Evolutionary conservation across 768 basidiomycete genomes (phyloP).

Genomic region (Tricholoma matsutake): DNA sequence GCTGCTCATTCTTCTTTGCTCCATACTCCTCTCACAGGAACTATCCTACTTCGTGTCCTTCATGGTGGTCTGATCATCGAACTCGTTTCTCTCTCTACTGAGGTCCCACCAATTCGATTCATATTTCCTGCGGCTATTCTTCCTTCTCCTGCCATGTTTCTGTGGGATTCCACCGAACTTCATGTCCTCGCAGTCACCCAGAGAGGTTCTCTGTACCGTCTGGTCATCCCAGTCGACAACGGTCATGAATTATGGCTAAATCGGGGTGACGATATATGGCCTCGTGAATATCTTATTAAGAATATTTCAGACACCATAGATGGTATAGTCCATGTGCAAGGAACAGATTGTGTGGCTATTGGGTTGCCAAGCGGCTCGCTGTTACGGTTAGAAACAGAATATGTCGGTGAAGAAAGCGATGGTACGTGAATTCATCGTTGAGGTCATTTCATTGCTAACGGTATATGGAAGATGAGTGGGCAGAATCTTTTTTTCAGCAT

Average conservation of each 20-base stretch:
- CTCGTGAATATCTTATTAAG: slow-evolving; percentile 66
- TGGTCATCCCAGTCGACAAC: slow-evolving; percentile 59
- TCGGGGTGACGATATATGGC: slow-evolving; percentile 52
- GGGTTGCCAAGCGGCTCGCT: slow-evolving; percentile 59
- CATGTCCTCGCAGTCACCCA: slow-evolving; percentile 70
- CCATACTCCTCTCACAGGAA: slow-evolving; percentile 54
- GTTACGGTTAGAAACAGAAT: slow-evolving; percentile 67
- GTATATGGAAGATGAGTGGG: slow-evolving; percentile 60
- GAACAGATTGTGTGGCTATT: slow-evolving; percentile 63
- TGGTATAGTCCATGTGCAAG: slow-evolving; percentile 63
- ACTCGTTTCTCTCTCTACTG: slow-evolving; percentile 67
- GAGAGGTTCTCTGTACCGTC: slow-evolving; percentile 68
- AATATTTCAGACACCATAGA: slow-evolving; percentile 40
- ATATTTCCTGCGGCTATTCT: slow-evolving; percentile 71
- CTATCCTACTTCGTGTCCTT: slow-evolving; percentile 70
- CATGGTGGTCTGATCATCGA: slow-evolving; percentile 75
- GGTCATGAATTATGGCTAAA: slow-evolving; percentile 57
- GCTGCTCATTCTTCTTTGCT: slow-evolving; percentile 62
- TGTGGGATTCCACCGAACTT: slow-evolving; percentile 51
- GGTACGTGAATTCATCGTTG: slow-evolving; percentile 42
- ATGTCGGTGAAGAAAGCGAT: slow-evolving; percentile 49
- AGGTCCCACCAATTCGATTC: slow-evolving; percentile 68
- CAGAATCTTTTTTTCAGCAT: slow-evolving; percentile 60
- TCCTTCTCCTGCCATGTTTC: slow-evolving; percentile 61
- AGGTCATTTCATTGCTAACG: slow-evolving; percentile 10